Percentiles rank a stretch among this genome's conserved stretches.
These are phyloP conservation scores for Stagonosporopsis tanaceti DNA, from an alignment of 2,329 filamentous ascomycete species.

Conservation along the genomic window DNA sequence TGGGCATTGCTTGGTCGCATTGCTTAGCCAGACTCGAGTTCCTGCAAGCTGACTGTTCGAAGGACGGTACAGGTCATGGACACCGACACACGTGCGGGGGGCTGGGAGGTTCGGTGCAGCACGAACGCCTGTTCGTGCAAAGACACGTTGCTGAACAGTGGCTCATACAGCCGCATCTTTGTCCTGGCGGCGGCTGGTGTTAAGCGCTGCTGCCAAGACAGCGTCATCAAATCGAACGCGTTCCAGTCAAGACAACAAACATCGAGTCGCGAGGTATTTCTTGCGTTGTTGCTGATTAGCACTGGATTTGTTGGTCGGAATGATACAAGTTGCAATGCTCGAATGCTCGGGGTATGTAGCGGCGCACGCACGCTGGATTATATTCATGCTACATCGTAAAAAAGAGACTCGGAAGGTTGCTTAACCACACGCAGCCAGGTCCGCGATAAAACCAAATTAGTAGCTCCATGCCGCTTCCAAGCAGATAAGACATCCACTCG, in stretches of 20 bases:
- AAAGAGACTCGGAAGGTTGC: slow-evolving; percentile 29
- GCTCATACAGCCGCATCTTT: slow-evolving; percentile 13
- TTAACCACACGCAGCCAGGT: slow-evolving; percentile 26
- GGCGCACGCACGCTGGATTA: slow-evolving; percentile 13
- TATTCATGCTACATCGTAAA: slow-evolving; percentile 37
- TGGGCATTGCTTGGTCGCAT: slow-evolving; percentile 51
- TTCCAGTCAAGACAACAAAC: not conserved
- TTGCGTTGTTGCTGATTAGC: not conserved
- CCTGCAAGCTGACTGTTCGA: slow-evolving; percentile 30
- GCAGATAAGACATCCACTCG: slow-evolving; percentile 19
- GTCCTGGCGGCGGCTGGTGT: slow-evolving; percentile 11
- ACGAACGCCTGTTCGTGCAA: slow-evolving; percentile 30
- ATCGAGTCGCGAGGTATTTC: not conserved
- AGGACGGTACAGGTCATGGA: slow-evolving; percentile 14
- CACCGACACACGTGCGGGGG: slow-evolving; percentile 10
- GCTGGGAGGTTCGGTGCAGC: slow-evolving; percentile 21
- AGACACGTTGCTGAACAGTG: slow-evolving; percentile 22
- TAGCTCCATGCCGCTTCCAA: slow-evolving; percentile 30
- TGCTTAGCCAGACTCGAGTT: slow-evolving; percentile 39
- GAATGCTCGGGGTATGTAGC: not conserved
- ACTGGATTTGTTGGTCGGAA: not conserved
- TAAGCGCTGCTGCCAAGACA: slow-evolving; percentile 16
- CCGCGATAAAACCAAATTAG: slow-evolving; percentile 30
- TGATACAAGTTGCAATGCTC: not conserved
- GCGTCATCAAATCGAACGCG: slow-evolving; percentile 8